Evolutionary conservation across 2,329 filamentous ascomycete species (phyloP).

Genomic region (Penicillium sp.): DNA sequence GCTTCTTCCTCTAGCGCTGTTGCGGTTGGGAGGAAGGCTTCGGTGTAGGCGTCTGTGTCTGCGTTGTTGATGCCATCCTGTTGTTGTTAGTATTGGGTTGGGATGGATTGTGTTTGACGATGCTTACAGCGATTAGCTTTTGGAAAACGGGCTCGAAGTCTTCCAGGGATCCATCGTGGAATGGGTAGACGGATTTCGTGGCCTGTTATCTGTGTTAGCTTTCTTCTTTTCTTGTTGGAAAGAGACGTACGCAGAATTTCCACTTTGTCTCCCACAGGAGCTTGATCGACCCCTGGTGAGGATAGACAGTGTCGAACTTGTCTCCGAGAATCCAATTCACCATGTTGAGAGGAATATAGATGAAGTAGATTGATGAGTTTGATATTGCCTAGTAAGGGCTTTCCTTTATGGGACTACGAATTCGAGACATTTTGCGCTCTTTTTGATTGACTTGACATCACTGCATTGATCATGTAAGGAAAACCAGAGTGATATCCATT

Average conservation of each 20-base stretch:
- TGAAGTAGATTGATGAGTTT: background rate
- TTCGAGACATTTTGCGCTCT: background rate
- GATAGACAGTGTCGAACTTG: conserved; percentile 48
- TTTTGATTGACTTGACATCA: background rate
- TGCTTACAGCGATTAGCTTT: conserved; percentile 55
- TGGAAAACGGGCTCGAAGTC: conserved; percentile 70
- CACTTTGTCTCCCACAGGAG: conserved; percentile 74
- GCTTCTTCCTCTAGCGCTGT: conserved; percentile 55
- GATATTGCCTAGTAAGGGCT: background rate
- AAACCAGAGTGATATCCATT: background rate
- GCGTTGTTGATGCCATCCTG: conserved; percentile 62
- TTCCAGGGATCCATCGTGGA: conserved; percentile 66
- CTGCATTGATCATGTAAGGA: background rate
- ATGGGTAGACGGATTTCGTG: conserved; percentile 65
- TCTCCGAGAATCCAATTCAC: conserved; percentile 42
- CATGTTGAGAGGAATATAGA: conserved; percentile 14
- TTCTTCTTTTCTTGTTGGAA: background rate
- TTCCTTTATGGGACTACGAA: background rate
- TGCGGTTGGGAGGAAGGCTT: conserved; percentile 60
- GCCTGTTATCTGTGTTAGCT: conserved; percentile 39
- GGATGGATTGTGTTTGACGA: background rate
- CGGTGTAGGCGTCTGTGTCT: conserved; percentile 63
- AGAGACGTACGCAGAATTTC: conserved; percentile 58
- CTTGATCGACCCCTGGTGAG: conserved; percentile 60
- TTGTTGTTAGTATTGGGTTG: background rate